phyloP scores from a whole-genome alignment of 106 monocot species.

The Platanthera guangdongensis region DNA sequence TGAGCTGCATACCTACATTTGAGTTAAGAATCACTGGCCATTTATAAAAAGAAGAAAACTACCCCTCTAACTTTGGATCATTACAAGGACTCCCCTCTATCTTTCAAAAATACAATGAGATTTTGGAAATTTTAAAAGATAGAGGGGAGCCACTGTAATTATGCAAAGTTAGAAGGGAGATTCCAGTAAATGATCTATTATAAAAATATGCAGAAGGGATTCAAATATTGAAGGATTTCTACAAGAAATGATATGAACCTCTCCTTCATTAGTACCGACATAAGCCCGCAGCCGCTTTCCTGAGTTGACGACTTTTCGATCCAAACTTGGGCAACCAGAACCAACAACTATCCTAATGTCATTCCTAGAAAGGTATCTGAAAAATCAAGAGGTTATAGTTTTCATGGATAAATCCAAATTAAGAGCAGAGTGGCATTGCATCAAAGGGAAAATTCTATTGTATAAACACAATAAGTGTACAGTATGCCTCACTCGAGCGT shows the following conservation, averaged over 20 bases:
- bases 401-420: background rate
- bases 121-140: no score
- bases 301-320: slow-evolving; percentile 91
- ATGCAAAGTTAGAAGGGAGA: background rate
- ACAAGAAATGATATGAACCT: slow-evolving; percentile 26
- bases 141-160: no score
- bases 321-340: slow-evolving; percentile 81
- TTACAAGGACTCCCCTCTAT: no score
- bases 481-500: no score
- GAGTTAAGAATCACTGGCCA: background rate
- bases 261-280: slow-evolving; percentile 80
- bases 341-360: slow-evolving; percentile 58
- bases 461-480: background rate
- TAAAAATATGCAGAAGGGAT: no score
- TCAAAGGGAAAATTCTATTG: background rate
- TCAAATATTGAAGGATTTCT: background rate
- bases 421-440: background rate
- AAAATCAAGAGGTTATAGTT: slow-evolving; percentile 5
- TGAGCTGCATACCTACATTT: slow-evolving; percentile 56
- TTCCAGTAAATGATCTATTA: no score
- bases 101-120: no score
- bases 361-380: slow-evolving; percentile 63
- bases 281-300: slow-evolving; percentile 82
- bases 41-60: background rate
- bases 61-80: no score